Evolutionary conservation across 169 alveolate genomes (phyloP).

Genomic region (Plasmodium cynomolgi): DNA sequence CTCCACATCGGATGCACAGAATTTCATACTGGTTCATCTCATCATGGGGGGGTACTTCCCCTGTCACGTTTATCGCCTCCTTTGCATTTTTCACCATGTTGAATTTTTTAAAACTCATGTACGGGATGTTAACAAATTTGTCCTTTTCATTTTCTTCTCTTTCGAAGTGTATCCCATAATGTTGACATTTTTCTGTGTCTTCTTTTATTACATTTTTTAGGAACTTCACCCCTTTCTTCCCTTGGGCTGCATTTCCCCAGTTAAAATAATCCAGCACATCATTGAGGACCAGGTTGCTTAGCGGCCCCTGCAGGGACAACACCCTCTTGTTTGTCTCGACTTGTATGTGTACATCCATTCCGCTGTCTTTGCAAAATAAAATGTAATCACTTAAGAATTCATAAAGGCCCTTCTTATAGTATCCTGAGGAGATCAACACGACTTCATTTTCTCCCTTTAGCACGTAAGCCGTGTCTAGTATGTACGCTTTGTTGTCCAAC

Average conservation of each 20-base stretch:
- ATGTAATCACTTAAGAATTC: constrained; percentile 80
- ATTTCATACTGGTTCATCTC: constrained; percentile 40
- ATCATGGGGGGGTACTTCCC: neutral
- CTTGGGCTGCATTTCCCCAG: constrained; percentile 2
- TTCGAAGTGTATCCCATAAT: constrained; percentile 1
- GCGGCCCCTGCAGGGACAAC: constrained; percentile 81
- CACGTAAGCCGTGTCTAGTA: constrained; percentile 80
- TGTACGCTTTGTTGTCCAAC: constrained; percentile 78
- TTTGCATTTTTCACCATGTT: constrained; percentile 1
- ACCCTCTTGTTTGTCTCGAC: constrained; percentile 61
- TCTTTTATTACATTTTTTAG: constrained; percentile 32
- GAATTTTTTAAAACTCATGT: constrained; percentile 71
- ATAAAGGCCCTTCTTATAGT: constrained; percentile 76
- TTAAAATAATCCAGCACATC: constrained; percentile 41
- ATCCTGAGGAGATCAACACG: constrained; percentile 78
- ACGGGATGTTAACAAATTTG: constrained; percentile 49
- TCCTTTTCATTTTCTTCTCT: neutral
- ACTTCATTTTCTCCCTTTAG: constrained; percentile 73
- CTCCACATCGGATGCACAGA: constrained; percentile 76
- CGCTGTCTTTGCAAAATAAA: constrained; percentile 77
- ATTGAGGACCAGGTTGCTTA: constrained; percentile 48
- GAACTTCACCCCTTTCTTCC: neutral
- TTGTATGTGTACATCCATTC: constrained; percentile 76
- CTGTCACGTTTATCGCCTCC: neutral
- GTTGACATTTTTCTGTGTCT: neutral